Evolutionary conservation across 257 asterid species (phyloP), one percentile per base, ranked within the genome.

Genomic region (Eustoma russellianum): DNA sequence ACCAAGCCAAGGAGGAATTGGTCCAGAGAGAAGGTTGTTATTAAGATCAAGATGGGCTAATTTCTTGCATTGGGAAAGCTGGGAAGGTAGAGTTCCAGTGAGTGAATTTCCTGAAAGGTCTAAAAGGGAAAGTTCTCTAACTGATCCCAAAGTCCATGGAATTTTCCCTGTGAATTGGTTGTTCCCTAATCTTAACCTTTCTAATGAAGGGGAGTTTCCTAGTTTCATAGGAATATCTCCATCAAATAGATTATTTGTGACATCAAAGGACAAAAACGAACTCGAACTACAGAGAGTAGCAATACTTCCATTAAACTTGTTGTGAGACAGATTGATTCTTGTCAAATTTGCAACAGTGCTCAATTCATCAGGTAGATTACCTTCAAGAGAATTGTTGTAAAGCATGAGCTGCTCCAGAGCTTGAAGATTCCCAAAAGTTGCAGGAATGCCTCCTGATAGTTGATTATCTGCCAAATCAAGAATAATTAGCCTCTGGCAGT

Each of bases 401-500:
- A 90, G 88, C 96, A 90, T 82, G 48, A 90, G 66, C 77, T 78
- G 79, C 60, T 81, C 71, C 52, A 90, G 83, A 16, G 82, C 80
- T 19, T 13, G 65, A 54, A 90, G 88, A 63, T 55, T 59, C 4
- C 89, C 93, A n/a, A 86, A 53, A 5, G 82, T 77, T 1, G 82
- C 70, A 0, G 98, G 98, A 45, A 90, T 64, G 58, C 53, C 12
- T n/a, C 97, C 94, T 2, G 88, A 81, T n/a, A 86, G 33, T 5
- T 47, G 79, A 61, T 90, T 90, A 66, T 90, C 96, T 5, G 97
- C 97, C 67, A 90, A 70, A 62, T 86, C 97, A 49, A 90, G 85
- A 33, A 66, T 76, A 1, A 77, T 68, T 17, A 90, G 83, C 17
- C 60, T 78, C 24, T 49, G 70, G 63, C 94, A 90, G 74, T 65